Base-by-base conservation (phyloP, 805 yeast genomes). In the Candida tallmaniae region DNA sequence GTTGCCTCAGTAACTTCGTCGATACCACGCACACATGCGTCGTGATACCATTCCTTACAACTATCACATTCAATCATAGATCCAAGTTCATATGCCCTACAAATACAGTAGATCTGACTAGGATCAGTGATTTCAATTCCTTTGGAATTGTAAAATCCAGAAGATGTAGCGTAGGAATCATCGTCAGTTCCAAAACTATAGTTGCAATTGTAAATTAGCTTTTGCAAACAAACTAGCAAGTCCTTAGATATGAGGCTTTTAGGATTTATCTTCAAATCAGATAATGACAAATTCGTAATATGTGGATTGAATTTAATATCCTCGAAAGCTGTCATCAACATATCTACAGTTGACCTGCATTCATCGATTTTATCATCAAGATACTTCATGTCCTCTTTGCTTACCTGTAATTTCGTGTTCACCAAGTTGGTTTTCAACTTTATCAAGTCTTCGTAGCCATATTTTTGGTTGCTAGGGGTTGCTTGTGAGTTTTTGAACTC, bases 41-140 rank as follows among this genome's bases (percentile, higher is more conserved):
- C 68, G 50, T 82, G 89, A 48, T 74, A 82, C 88, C 88, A 80
- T 46, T 80, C 86, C 34, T 70, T 64, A 52, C 90, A 83, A 12
- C 53, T 56, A 42, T 80, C 88, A 57, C 89, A 82, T 39, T 75
- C 82, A 29, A 80, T 74, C 84, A 80, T 80, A 0, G 73, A 68
- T 5, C 53, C 83, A 72, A 45, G 69, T 45, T 80, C 89, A 16
- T 56, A 55, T 31, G 70, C 73, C 29, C 87, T 66, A 52, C 90
- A 82, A 36, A 78, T 58, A 49, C 89, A 82, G 48, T 75, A 80
- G 15, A 53, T 47, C 9, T 47, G 51, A 14, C 24, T 29, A 8
- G 38, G 34, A 21, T 33, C 36, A 4, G 3, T 10, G 7, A 33
- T 21, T 13, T 42, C 44, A 2, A 36, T 31, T 1, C 30, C 43